These are phyloP conservation scores for Linnemannia schmuckeri DNA, from an alignment of 192 early-diverging fungal genomes.

Conservation along the genomic window DNA sequence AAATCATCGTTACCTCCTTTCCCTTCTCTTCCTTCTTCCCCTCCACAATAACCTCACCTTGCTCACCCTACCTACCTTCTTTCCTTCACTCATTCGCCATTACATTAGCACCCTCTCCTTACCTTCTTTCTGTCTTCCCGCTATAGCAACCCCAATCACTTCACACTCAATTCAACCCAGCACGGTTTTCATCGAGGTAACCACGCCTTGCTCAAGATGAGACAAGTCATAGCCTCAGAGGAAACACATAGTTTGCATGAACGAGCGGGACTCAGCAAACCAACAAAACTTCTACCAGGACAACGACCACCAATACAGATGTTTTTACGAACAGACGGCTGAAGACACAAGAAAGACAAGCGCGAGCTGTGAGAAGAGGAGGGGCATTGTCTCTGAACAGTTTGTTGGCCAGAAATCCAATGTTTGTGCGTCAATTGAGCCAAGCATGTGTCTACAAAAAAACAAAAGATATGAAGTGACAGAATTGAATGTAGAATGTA, in stretches of 20 bases:
- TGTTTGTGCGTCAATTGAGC: neutral
- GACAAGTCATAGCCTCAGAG: too few relatives aligned
- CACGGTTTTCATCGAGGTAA: neutral
- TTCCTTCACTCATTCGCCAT: neutral
- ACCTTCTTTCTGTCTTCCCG: neutral
- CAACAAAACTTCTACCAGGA: too few relatives aligned
- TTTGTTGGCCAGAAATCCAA: neutral
- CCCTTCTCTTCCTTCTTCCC: neutral
- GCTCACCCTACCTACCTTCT: too few relatives aligned
- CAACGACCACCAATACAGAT: too few relatives aligned
- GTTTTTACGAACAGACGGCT: too few relatives aligned
- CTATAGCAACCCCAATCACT: neutral
- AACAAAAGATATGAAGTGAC: neutral
- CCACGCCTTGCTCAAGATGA: too few relatives aligned
- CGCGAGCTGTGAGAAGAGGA: neutral
- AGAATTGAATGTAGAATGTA: neutral
- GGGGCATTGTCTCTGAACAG: neutral
- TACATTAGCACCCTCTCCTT: neutral
- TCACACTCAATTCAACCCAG: neutral
- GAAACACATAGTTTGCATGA: too few relatives aligned
- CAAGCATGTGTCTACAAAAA: neutral
- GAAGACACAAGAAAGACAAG: too few relatives aligned
- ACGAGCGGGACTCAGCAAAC: too few relatives aligned
- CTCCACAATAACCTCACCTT: too few relatives aligned
- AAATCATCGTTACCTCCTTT: neutral